Conservation (phyloP, 225 moss, liverwort and hornwort species). For the Marchantia paleacea region DNA sequence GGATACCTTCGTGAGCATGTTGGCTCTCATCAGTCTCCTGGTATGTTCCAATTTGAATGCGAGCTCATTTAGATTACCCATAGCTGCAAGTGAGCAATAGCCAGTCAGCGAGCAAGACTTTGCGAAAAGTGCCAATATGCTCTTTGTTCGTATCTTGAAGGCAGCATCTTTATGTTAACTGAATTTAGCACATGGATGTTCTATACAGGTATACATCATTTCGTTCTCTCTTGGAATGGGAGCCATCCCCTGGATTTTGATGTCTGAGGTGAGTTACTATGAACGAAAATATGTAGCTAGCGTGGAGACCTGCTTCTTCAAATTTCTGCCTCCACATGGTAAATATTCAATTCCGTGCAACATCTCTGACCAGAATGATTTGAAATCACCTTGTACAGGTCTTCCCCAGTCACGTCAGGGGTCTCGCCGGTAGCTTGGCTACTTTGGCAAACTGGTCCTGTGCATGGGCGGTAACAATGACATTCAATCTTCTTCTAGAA, state of each 20-base stretch:
- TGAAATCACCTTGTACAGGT: slow-evolving; percentile 24
- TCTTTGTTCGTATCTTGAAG: too few species aligned
- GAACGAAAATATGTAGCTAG: too few species aligned
- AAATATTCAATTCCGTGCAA: background rate
- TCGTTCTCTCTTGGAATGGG: slow-evolving; percentile 52
- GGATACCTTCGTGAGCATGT: slow-evolving; percentile 34
- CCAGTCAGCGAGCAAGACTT: background rate
- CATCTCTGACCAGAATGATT: background rate
- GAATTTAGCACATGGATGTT: background rate
- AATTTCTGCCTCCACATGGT: background rate
- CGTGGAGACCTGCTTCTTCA: too few species aligned
- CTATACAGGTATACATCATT: slow-evolving; percentile 36
- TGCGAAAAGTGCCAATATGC: background rate
- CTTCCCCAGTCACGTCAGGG: slow-evolving; percentile 42
- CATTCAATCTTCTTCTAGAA: slow-evolving; percentile 42
- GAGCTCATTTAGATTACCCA: background rate
- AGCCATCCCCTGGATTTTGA: slow-evolving; percentile 54
- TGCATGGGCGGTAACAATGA: slow-evolving; percentile 44
- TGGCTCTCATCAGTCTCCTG: slow-evolving; percentile 46
- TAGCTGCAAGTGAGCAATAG: background rate
- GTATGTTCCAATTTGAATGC: slow-evolving; percentile 13
- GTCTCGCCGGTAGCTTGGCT: slow-evolving; percentile 47
- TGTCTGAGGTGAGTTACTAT: slow-evolving; percentile 41
- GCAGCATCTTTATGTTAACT: background rate
- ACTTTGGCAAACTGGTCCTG: slow-evolving; percentile 47